Evolutionary conservation across 164 flowering plant species (phyloP).

Genomic region (Dillenia turbinata): DNA sequence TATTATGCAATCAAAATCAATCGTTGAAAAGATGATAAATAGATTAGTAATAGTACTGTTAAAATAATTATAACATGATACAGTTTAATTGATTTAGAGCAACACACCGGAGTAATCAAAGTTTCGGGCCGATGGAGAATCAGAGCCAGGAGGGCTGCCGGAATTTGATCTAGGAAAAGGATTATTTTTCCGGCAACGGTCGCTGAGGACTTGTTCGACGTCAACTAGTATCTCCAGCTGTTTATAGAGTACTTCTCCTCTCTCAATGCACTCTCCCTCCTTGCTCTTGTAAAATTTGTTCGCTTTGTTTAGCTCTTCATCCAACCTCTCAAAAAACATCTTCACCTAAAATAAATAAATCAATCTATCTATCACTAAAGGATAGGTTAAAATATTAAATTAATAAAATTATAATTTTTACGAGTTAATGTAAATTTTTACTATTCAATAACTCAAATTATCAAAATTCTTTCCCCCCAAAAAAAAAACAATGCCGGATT

Average conservation of each 20-base stretch:
- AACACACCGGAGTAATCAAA: slow-evolving; percentile 50
- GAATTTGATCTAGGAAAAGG: slow-evolving; percentile 11
- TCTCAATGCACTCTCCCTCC: slow-evolving; percentile 67
- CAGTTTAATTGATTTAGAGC: background rate
- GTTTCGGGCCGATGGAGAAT: slow-evolving; percentile 37
- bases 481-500: too few species aligned
- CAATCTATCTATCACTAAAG: background rate
- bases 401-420: too few species aligned
- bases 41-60: too few species aligned
- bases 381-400: too few species aligned
- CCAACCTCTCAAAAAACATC: slow-evolving; percentile 59
- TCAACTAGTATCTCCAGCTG: slow-evolving; percentile 71
- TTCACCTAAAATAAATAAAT: slow-evolving; percentile 35
- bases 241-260: slow-evolving; percentile 69
- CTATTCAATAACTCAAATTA: background rate
- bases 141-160: slow-evolving; percentile 27
- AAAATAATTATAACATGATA: too few species aligned
- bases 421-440: too few species aligned
- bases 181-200: slow-evolving; percentile 40
- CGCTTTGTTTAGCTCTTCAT: slow-evolving; percentile 77
- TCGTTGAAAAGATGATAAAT: too few species aligned
- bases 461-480: too few species aligned
- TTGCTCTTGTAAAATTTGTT: slow-evolving; percentile 57
- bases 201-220: slow-evolving; percentile 50
- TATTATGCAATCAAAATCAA: too few species aligned